A percentile compares a stretch with the other conserved stretches of the same genome.
These are phyloP conservation scores for Pseudogymnoascus sp. DNA, from an alignment of 2,329 filamentous ascomycete species.

Conservation along the genomic window DNA sequence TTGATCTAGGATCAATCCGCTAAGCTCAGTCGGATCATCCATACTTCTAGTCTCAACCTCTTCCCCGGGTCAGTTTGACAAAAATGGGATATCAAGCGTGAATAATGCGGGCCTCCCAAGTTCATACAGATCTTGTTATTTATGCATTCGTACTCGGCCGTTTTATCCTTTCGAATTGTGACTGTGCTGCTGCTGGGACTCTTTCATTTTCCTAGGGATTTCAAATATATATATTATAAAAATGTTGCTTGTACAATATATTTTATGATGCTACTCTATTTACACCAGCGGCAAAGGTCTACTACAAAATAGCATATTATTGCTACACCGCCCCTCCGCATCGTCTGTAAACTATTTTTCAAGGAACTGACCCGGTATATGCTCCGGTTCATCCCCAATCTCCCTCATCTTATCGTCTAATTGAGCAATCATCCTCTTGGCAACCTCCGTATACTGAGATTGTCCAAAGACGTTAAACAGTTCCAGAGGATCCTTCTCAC, in stretches of 20 bases:
- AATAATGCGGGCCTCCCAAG: neutral
- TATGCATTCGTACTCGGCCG: too few species aligned
- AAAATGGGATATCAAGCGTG: neutral
- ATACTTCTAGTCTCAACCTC: neutral
- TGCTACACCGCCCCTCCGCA: neutral
- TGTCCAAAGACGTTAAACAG: constrained; percentile 42
- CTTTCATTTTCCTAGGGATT: neutral
- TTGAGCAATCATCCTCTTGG: constrained; percentile 35
- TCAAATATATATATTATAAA: neutral
- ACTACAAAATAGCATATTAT: neutral
- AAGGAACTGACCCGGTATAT: constrained; percentile 14
- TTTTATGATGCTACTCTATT: neutral
- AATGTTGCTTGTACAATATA: neutral
- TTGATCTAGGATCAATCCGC: neutral
- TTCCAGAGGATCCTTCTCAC: constrained; percentile 43
- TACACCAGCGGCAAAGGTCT: neutral
- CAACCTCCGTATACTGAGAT: constrained; percentile 31
- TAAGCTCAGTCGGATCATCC: neutral
- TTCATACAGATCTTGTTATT: neutral
- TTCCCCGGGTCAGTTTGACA: neutral
- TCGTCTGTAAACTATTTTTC: neutral
- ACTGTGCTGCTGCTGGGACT: neutral
- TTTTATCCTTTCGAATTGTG: neutral
- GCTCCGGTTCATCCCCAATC: constrained; percentile 42
- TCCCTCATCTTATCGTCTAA: constrained; percentile 45